phyloP scores from a whole-genome alignment of 2,329 filamentous ascomycete species.

The Parastagonospora nodorum region DNA sequence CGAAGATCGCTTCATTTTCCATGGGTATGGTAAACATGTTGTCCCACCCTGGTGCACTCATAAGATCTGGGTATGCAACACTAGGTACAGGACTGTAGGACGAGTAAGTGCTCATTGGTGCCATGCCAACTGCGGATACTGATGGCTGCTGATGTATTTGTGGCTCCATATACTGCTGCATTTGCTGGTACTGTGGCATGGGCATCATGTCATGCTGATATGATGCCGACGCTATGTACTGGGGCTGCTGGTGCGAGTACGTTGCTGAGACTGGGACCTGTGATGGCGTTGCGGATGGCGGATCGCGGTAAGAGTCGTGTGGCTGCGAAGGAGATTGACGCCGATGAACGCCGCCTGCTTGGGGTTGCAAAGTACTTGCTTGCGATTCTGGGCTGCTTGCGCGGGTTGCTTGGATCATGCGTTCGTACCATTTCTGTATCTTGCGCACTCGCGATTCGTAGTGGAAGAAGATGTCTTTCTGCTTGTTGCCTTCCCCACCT shows the following conservation, averaged over 20 bases:
- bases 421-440: constrained; percentile 37
- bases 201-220: not conserved
- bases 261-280: constrained; percentile 21
- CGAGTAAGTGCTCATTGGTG: constrained; percentile 22
- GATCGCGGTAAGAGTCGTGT: not conserved
- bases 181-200: not conserved
- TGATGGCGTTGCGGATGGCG: constrained; percentile 3
- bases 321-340: not conserved
- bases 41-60: constrained; percentile 35
- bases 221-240: constrained; percentile 1
- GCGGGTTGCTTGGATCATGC: constrained; percentile 27
- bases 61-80: constrained; percentile 32
- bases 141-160: constrained; percentile 1
- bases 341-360: constrained; percentile 3
- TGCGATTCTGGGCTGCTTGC: constrained; percentile 14
- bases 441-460: constrained; percentile 34
- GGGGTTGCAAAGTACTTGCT: constrained; percentile 1
- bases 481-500: constrained; percentile 23
- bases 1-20: constrained; percentile 27
- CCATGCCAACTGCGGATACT: constrained; percentile 20
- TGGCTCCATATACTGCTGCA: not conserved
- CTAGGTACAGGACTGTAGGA: constrained; percentile 21
- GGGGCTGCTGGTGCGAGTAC: constrained; percentile 25
- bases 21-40: constrained; percentile 35
- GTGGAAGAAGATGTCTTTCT: constrained; percentile 33